Evolutionary conservation across 2,329 filamentous ascomycete genomes (phyloP).

Genomic region (Thermothelomyces thermophilus): DNA sequence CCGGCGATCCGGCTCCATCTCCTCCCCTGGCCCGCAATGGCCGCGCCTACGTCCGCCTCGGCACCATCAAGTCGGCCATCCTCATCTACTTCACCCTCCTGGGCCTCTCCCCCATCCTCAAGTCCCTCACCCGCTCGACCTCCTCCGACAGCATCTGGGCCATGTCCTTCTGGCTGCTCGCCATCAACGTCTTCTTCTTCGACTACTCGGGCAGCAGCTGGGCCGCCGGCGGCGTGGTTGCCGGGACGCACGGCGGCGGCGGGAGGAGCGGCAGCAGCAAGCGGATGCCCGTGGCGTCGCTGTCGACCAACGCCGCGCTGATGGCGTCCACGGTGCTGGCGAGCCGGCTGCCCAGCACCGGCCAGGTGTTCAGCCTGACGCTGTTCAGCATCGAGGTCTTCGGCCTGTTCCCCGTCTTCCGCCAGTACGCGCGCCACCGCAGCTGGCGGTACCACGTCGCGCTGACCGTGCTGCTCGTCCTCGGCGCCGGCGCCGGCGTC

Average conservation of each 20-base stretch:
- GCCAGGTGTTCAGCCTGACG: constrained; percentile 89
- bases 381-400: constrained; percentile 97
- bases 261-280: constrained; percentile 32
- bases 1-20: constrained; percentile 18
- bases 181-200: constrained; percentile 96
- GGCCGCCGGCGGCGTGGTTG: constrained; percentile 31
- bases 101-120: constrained; percentile 88
- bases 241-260: background rate
- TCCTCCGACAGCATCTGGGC: constrained; percentile 96
- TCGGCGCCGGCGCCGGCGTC: constrained; percentile 73
- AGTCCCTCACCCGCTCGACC: constrained; percentile 89
- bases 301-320: constrained; percentile 91
- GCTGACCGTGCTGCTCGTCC: constrained; percentile 68
- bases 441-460: constrained; percentile 75
- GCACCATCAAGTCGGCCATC: constrained; percentile 84
- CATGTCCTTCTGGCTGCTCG: constrained; percentile 84
- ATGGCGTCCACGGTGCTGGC: constrained; percentile 96
- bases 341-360: constrained; percentile 79
- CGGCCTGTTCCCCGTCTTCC: constrained; percentile 92
- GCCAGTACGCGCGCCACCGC: constrained; percentile 76
- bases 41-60: constrained; percentile 50
- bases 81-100: constrained; percentile 90
- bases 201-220: constrained; percentile 71
- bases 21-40: constrained; percentile 32
- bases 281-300: constrained; percentile 55